Percentiles rank a stretch among this genome's conserved stretches.
Conservation (phyloP, 768 basidiomycete species). For the Cyclocybe cylindracea region DNA sequence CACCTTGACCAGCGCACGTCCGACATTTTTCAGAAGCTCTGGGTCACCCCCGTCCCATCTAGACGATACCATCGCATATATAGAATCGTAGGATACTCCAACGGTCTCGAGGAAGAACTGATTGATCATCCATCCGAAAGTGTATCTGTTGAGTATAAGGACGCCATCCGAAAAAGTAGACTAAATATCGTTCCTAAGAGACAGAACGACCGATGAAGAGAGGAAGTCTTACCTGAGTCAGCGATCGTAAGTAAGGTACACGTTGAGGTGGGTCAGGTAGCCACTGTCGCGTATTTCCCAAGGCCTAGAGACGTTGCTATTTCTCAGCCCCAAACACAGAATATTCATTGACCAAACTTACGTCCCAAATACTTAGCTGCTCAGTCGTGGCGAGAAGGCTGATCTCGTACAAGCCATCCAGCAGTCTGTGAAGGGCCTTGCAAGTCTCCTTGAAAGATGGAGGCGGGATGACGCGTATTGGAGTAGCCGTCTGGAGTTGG, state of each 20-base stretch:
- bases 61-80: slow-evolving; percentile 37
- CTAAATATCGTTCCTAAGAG: slow-evolving; percentile 29
- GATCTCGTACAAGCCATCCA: slow-evolving; percentile 61
- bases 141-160: slow-evolving; percentile 51
- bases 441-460: slow-evolving; percentile 53
- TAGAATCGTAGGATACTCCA: slow-evolving; percentile 51
- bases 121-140: slow-evolving; percentile 57
- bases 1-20: slow-evolving; percentile 45
- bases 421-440: slow-evolving; percentile 44
- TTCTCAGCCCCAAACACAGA: no score
- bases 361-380: slow-evolving; percentile 65
- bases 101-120: slow-evolving; percentile 66
- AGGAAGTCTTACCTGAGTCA: slow-evolving; percentile 51
- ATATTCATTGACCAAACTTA: slow-evolving; percentile 18
- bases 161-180: slow-evolving; percentile 59
- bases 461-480: slow-evolving; percentile 59
- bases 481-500: slow-evolving; percentile 66
- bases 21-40: slow-evolving; percentile 36
- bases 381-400: slow-evolving; percentile 43
- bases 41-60: slow-evolving; percentile 38
- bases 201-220: background rate
- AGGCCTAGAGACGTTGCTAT: slow-evolving; percentile 29
- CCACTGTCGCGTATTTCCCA: slow-evolving; percentile 54
- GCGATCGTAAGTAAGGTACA: slow-evolving; percentile 63
- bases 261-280: slow-evolving; percentile 37